Evolutionary conservation across 495 filamentous ascomycete genomes (phyloP).

Genomic region (Lasiosphaeriaceae sp.): DNA sequence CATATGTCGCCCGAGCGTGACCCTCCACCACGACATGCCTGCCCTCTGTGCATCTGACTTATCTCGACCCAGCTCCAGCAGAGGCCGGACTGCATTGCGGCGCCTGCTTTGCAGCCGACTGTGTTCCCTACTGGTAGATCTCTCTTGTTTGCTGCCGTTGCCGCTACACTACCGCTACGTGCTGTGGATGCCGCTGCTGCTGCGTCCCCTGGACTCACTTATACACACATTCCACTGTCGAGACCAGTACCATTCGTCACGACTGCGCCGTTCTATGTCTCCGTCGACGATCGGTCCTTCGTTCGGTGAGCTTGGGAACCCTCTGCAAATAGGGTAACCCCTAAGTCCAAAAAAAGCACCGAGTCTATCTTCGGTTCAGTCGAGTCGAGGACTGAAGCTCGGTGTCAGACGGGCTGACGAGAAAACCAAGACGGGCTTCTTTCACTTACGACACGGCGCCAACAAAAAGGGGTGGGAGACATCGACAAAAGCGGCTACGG

Average conservation of each 20-base stretch:
- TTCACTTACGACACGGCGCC: not conserved
- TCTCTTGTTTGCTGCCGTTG: constrained; percentile 27
- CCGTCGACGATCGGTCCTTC: constrained; percentile 11
- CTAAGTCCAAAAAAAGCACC: constrained; percentile 4
- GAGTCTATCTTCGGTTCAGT: not conserved
- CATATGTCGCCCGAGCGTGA: constrained; percentile 29
- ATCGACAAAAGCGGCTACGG: constrained; percentile 17
- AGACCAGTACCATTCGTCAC: not conserved
- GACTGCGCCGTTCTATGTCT: constrained; percentile 12
- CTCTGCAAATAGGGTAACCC: constrained; percentile 4
- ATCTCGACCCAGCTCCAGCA: constrained; percentile 24
- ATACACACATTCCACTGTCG: not conserved
- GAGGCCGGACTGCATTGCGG: constrained; percentile 29
- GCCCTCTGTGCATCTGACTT: constrained; percentile 28
- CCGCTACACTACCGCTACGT: constrained; percentile 2
- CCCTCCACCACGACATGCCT: constrained; percentile 25
- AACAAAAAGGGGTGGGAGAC: not conserved
- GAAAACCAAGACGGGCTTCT: not conserved
- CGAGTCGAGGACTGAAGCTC: not conserved
- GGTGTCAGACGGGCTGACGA: not conserved
- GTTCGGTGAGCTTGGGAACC: constrained; percentile 12
- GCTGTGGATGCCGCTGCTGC: constrained; percentile 16
- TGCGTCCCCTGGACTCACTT: constrained; percentile 13
- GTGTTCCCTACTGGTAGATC: constrained; percentile 25
- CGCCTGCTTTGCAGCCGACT: constrained; percentile 30